Conservation (phyloP, 257 asterid genomes). For the Nicotiana tabacum region DNA sequence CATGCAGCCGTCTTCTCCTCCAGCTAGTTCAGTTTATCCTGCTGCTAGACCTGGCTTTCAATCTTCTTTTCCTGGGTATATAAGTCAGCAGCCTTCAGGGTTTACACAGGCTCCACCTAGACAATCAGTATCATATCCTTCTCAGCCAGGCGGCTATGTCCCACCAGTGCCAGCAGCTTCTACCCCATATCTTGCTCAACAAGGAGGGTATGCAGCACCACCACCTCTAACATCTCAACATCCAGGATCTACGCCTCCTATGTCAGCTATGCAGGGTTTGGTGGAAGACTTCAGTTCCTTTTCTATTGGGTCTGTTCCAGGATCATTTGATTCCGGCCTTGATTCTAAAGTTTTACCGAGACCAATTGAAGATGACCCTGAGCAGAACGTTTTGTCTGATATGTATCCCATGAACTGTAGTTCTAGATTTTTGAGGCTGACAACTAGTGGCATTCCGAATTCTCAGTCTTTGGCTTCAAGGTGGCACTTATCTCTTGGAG, state of each 20-base stretch:
- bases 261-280: conserved; percentile 41
- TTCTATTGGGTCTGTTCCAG: conserved; percentile 70
- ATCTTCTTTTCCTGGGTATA: conserved; percentile 64
- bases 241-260: conserved; percentile 49
- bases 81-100: conserved; percentile 44
- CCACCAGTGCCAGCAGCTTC: conserved; percentile 37
- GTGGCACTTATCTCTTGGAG: conserved; percentile 93
- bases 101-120: conserved; percentile 42
- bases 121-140: conserved; percentile 37
- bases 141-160: conserved; percentile 55
- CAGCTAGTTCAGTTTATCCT: conserved; percentile 45
- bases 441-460: conserved; percentile 72
- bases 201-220: conserved; percentile 58
- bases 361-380: conserved; percentile 70
- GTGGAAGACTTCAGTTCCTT: conserved; percentile 79
- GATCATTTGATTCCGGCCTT: conserved; percentile 57
- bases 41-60: conserved; percentile 47
- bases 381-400: conserved; percentile 41
- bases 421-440: conserved; percentile 56
- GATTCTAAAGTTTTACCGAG: conserved; percentile 65
- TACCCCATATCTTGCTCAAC: conserved; percentile 36
- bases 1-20: conserved; percentile 61
- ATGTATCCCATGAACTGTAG: conserved; percentile 64
- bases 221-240: conserved; percentile 40
- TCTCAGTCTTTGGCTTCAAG: conserved; percentile 72